phyloP scores from a whole-genome alignment of 2,329 filamentous ascomycete species.

The Thielaviopsis euricoi region DNA sequence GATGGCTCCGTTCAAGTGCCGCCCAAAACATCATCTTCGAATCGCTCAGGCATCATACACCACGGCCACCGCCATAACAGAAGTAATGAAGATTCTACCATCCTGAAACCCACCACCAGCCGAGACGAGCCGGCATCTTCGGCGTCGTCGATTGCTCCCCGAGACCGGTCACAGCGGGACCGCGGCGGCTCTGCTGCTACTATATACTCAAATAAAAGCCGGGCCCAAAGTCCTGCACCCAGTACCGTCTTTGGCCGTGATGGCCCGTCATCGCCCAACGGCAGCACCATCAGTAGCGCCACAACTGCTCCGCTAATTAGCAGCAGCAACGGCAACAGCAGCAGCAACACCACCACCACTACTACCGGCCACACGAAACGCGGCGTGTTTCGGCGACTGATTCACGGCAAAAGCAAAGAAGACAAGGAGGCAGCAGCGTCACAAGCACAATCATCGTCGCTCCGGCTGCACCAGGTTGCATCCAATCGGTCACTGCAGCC shows the following conservation, averaged over 20 bases:
- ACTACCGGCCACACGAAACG: slow-evolving; percentile 18
- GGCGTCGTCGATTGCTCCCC: background rate
- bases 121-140: slow-evolving; percentile 42
- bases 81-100: slow-evolving; percentile 48
- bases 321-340: background rate
- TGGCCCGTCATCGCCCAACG: slow-evolving; percentile 20
- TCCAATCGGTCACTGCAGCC: slow-evolving; percentile 37
- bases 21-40: slow-evolving; percentile 46
- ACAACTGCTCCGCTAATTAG: no score
- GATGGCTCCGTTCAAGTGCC: slow-evolving; percentile 33
- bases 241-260: slow-evolving; percentile 41
- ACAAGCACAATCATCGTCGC: background rate
- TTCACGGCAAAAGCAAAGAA: slow-evolving; percentile 10
- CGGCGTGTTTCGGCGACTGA: slow-evolving; percentile 15
- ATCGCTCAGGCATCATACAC: slow-evolving; percentile 42
- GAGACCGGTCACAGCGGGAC: slow-evolving; percentile 28
- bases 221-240: slow-evolving; percentile 69
- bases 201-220: slow-evolving; percentile 32
- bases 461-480: slow-evolving; percentile 14
- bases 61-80: slow-evolving; percentile 50
- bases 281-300: background rate
- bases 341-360: background rate
- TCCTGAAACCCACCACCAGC: slow-evolving; percentile 55
- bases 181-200: slow-evolving; percentile 27
- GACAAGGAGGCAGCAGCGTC: slow-evolving; percentile 1